Percentiles rank a stretch among this genome's conserved stretches.
phyloP scores from a whole-genome alignment of 306 rosid species.

The Alnus rubra region DNA sequence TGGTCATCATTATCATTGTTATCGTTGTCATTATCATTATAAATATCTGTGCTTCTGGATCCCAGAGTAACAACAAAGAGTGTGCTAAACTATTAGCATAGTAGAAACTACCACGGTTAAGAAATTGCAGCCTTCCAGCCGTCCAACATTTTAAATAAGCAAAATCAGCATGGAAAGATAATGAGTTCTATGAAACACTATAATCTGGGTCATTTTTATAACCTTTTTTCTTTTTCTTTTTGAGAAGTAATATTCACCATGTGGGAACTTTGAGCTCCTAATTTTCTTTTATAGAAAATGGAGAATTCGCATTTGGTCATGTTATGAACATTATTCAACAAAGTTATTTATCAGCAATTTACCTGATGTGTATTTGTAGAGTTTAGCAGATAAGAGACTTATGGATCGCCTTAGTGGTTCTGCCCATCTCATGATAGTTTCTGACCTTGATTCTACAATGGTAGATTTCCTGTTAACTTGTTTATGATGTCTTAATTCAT shows the following conservation, averaged over 20 bases:
- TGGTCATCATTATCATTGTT: neutral
- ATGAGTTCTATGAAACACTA: neutral
- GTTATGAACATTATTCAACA: constrained; percentile 8
- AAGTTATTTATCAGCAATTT: constrained; percentile 5
- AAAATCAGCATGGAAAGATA: neutral
- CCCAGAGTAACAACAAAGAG: too few relatives aligned
- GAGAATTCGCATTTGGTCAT: constrained; percentile 10
- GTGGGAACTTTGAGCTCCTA: neutral
- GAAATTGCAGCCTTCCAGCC: too few relatives aligned
- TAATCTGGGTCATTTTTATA: neutral
- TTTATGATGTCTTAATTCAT: neutral
- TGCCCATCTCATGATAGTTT: constrained; percentile 73
- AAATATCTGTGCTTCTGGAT: neutral
- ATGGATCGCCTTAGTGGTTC: constrained; percentile 61
- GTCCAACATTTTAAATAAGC: neutral
- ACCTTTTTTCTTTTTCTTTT: neutral
- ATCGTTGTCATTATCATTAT: neutral
- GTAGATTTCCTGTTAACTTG: constrained; percentile 38
- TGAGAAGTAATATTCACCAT: neutral
- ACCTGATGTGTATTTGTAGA: neutral
- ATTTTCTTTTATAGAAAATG: neutral
- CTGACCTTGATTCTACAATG: constrained; percentile 89
- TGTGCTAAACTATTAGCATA: too few relatives aligned
- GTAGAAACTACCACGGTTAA: too few relatives aligned
- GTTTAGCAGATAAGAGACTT: neutral